Evolutionary conservation across 495 filamentous ascomycete genomes (phyloP).

Genomic region (Jackrogersella minutella): DNA sequence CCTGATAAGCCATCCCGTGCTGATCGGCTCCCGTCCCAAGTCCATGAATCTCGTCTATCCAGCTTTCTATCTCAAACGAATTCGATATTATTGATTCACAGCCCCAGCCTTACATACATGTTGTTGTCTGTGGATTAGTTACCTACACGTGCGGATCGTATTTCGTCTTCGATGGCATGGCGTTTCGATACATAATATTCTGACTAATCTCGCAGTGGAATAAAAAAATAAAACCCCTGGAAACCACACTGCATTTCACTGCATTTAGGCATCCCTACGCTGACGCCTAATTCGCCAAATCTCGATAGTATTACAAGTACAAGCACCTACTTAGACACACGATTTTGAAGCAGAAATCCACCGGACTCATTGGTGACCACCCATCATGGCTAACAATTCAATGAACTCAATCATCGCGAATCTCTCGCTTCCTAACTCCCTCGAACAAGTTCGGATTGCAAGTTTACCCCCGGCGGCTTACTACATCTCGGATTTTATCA

Average conservation of each 20-base stretch:
- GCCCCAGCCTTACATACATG: constrained; percentile 22
- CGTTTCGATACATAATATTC: constrained; percentile 10
- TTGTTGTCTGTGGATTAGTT: constrained; percentile 11
- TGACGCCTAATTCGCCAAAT: constrained; percentile 21
- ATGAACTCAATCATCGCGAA: not conserved
- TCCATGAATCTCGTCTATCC: constrained; percentile 23
- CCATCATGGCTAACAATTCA: constrained; percentile 23
- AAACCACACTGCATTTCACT: too few relatives aligned
- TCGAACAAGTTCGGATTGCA: constrained; percentile 63
- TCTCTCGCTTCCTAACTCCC: constrained; percentile 49
- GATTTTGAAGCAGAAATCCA: constrained; percentile 22
- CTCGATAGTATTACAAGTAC: constrained; percentile 15
- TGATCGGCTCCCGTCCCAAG: constrained; percentile 26
- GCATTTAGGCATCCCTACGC: constrained; percentile 7
- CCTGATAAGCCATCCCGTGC: constrained; percentile 38
- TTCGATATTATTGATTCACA: constrained; percentile 34
- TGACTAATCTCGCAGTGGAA: constrained; percentile 6
- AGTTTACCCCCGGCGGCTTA: constrained; percentile 72
- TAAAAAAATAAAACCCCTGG: too few relatives aligned
- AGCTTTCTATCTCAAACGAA: constrained; percentile 31
- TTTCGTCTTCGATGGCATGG: constrained; percentile 19
- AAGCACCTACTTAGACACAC: too few relatives aligned
- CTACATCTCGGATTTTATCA: constrained; percentile 91
- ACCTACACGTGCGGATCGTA: constrained; percentile 10
- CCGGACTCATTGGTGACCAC: constrained; percentile 10